Conservation (phyloP, 768 basidiomycete genomes). For the Kwoniella shandongensis region DNA sequence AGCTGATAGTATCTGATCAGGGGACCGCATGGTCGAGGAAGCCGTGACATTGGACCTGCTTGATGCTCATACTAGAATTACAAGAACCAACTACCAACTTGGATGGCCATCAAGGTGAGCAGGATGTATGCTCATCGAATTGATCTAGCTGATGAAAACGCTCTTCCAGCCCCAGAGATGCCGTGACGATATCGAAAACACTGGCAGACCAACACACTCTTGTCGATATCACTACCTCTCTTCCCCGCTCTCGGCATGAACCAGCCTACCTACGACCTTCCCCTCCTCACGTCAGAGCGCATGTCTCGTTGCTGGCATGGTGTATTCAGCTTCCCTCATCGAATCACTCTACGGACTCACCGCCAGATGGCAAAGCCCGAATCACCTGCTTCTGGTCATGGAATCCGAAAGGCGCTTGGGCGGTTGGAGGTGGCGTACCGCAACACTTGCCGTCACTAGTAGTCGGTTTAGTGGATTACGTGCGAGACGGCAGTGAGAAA, state of each 20-base stretch:
- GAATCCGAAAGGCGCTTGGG: constrained; percentile 84
- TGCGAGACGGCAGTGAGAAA: constrained; percentile 69
- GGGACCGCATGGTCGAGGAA: constrained; percentile 91
- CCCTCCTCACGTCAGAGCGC: constrained; percentile 87
- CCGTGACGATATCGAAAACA: constrained; percentile 86
- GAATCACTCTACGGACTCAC: constrained; percentile 53
- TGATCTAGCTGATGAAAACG: not conserved
- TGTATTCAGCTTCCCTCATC: constrained; percentile 66
- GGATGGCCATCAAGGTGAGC: constrained; percentile 97
- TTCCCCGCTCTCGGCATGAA: constrained; percentile 85
- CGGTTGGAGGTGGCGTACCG: constrained; percentile 66
- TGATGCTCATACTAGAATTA: constrained; percentile 79
- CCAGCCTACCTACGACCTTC: constrained; percentile 87
- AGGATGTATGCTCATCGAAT: not conserved
- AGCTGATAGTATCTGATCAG: constrained; percentile 14
- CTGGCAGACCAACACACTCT: constrained; percentile 77
- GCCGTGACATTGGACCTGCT: constrained; percentile 80
- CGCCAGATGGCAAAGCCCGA: constrained; percentile 54
- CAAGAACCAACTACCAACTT: constrained; percentile 83
- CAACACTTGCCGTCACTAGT: constrained; percentile 86
- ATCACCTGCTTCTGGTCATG: constrained; percentile 95
- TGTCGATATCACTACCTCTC: constrained; percentile 88
- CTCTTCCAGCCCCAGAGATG: constrained; percentile 74
- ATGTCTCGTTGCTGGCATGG: constrained; percentile 86
- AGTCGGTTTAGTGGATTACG: constrained; percentile 76